Evolutionary conservation across 768 basidiomycete genomes (phyloP).

Genomic region (Mycena leptocephala): DNA sequence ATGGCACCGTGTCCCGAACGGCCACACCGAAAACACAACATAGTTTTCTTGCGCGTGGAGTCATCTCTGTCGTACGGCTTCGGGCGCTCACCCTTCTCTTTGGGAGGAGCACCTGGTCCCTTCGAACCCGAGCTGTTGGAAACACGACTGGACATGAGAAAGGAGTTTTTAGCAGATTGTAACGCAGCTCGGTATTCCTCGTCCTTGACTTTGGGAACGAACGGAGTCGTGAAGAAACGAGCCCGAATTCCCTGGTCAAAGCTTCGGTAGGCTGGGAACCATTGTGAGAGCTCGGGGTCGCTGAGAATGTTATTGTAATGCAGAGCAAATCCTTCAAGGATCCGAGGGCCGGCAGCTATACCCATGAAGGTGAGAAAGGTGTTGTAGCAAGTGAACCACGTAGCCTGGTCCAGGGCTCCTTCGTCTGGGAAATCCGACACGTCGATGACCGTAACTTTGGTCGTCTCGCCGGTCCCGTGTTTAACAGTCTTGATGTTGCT

Average conservation of each 20-base stretch:
- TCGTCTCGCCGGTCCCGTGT: conserved; percentile 6
- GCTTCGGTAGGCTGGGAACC: background rate
- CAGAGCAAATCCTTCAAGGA: background rate
- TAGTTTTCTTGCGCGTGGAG: background rate
- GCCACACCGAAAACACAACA: conserved; percentile 14
- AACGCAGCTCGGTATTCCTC: conserved; percentile 2
- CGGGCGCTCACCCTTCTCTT: background rate
- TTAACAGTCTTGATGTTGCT: conserved; percentile 20
- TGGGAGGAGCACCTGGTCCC: background rate
- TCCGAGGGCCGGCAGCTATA: background rate
- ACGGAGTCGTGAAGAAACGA: conserved; percentile 10
- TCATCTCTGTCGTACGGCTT: conserved; percentile 2
- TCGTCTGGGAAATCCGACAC: conserved; percentile 19
- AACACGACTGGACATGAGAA: background rate
- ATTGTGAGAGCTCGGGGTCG: background rate
- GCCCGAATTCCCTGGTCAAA: conserved; percentile 9
- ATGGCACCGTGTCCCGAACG: background rate
- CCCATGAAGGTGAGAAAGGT: conserved; percentile 6
- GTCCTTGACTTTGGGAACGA: background rate
- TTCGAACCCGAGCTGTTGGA: background rate
- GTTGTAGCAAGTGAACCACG: conserved; percentile 8
- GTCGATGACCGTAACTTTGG: conserved; percentile 10
- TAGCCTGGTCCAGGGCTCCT: background rate
- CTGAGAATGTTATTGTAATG: conserved; percentile 7
- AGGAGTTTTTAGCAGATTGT: background rate